phyloP scores from a whole-genome alignment of 106 monocot species.

The Dendrobium officinale region DNA sequence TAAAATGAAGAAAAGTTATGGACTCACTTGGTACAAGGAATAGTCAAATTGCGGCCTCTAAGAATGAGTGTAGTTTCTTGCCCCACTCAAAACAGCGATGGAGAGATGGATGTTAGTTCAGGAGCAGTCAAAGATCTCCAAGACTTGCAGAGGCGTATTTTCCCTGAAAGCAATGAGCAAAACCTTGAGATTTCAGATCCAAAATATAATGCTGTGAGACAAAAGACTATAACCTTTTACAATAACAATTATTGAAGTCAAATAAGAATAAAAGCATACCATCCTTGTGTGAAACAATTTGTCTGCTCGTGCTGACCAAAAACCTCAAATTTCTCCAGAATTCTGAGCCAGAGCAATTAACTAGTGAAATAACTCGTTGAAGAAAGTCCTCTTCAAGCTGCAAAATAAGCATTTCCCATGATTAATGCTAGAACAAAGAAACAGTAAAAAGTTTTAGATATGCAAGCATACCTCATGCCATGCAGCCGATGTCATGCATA shows the following conservation, averaged over 20 bases:
- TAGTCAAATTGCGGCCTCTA: conserved; percentile 72
- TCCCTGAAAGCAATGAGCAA: conserved; percentile 34
- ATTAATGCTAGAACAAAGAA: neutral
- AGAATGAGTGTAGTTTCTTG: conserved; percentile 63
- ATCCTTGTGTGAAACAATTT: conserved; percentile 75
- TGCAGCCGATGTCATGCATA: conserved; percentile 60
- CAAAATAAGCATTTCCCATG: conserved; percentile 2
- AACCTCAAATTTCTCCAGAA: conserved; percentile 95
- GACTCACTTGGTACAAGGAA: conserved; percentile 87
- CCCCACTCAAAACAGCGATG: conserved; percentile 82
- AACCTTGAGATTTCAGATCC: neutral
- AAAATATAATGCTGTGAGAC: neutral
- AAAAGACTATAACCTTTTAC: neutral
- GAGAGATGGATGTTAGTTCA: conserved; percentile 70
- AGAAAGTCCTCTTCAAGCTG: conserved; percentile 79
- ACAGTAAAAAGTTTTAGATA: neutral
- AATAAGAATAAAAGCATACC: conserved; percentile 32
- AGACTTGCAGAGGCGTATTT: conserved; percentile 60
- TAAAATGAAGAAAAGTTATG: neutral
- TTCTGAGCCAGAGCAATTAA: conserved; percentile 53
- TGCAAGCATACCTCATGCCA: conserved; percentile 64
- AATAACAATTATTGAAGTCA: neutral
- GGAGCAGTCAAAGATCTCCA: conserved; percentile 86
- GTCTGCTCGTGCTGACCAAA: conserved; percentile 58
- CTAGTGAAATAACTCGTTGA: conserved; percentile 46